Conservation (phyloP, 352 stramenopile species). For the Pythium scleroteichum region DNA sequence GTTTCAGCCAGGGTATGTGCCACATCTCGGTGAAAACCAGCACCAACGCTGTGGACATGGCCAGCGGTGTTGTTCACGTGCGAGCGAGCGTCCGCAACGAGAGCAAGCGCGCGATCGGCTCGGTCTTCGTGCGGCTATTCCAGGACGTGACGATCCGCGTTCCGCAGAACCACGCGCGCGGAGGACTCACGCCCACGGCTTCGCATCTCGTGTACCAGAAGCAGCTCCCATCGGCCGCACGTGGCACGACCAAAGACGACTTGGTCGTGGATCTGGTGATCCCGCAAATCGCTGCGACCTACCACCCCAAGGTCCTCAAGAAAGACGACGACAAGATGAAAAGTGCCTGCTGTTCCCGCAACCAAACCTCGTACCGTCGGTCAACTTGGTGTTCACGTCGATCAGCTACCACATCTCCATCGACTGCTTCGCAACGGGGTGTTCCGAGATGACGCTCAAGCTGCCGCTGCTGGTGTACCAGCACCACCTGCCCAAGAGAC, state of each 20-base stretch:
- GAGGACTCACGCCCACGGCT: not conserved
- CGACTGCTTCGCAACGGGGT: conserved; percentile 4
- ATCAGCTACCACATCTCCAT: conserved; percentile 18
- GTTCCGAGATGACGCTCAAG: conserved; percentile 1
- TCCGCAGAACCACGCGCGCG: not conserved
- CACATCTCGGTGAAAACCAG: conserved; percentile 4
- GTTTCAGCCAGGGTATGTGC: conserved; percentile 15
- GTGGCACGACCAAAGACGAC: conserved; percentile 8
- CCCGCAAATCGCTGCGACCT: not conserved
- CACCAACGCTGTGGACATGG: conserved; percentile 9
- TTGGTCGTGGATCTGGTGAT: conserved; percentile 8
- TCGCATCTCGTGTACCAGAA: conserved; percentile 1
- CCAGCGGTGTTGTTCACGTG: not conserved
- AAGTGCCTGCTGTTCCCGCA: not conserved
- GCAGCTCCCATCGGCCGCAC: not conserved
- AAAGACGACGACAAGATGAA: not conserved
- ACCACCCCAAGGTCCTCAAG: not conserved
- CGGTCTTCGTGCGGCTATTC: conserved; percentile 7
- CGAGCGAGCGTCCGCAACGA: conserved; percentile 11
- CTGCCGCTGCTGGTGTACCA: conserved; percentile 2
- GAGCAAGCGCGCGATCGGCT: not conserved
- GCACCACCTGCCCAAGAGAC: no score
- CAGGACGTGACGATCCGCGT: conserved; percentile 15
- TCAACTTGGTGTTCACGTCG: conserved; percentile 8
- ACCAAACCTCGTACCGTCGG: conserved; percentile 2